Conservation (phyloP, 192 early-diverging fungal species). For the Rhizophagus sp. region DNA sequence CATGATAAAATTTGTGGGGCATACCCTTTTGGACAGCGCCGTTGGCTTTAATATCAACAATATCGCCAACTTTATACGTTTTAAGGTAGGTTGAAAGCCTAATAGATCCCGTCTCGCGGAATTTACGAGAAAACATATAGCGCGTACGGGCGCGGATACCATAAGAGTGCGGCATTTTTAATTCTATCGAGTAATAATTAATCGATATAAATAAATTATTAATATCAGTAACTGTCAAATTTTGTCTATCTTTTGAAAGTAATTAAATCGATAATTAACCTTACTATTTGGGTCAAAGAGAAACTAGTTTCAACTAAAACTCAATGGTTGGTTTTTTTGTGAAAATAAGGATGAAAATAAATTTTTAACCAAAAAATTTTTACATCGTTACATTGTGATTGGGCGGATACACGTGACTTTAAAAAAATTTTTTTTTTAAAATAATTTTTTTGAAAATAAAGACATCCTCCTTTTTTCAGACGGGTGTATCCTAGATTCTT, state of each 20-base stretch:
- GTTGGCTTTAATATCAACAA: constrained; percentile 99
- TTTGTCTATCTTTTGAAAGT: not conserved
- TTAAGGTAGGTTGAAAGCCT: constrained; percentile 96
- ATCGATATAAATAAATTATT: not conserved
- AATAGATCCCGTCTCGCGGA: constrained; percentile 93
- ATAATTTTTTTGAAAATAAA: not conserved
- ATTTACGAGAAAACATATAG: constrained; percentile 96
- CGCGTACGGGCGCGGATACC: constrained; percentile 97
- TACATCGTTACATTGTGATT: not conserved
- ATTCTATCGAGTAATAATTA: not conserved
- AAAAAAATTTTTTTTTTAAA: not conserved
- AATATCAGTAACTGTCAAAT: not conserved
- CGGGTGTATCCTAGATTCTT: not conserved
- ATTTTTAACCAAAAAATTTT: not conserved
- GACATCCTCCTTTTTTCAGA: not conserved
- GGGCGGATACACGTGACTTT: not conserved
- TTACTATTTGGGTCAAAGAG: not conserved
- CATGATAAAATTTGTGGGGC: constrained; percentile 99
- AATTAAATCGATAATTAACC: not conserved
- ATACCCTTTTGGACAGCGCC: constrained; percentile 99
- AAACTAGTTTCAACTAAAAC: not conserved
- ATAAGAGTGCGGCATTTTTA: constrained; percentile 79
- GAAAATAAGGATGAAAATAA: not conserved
- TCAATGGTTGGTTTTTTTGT: not conserved
- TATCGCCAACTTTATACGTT: constrained; percentile 98